Evolutionary conservation across 2,329 filamentous ascomycete genomes (phyloP), one percentile per base, ranked within the genome.

Genomic region (Geosmithia morbida): DNA sequence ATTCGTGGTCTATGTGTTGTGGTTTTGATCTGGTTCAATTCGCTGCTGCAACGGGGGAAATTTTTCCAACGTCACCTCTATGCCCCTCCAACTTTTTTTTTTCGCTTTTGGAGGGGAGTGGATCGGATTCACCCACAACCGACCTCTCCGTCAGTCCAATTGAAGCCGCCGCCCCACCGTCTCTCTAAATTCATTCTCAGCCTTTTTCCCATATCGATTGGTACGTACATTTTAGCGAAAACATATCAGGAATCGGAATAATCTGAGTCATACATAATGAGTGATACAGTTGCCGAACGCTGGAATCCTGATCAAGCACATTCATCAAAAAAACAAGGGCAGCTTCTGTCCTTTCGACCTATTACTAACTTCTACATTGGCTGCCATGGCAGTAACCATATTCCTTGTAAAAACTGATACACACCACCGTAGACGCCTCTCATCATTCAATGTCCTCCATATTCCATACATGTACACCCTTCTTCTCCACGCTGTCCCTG

Each of bases 391-490:
- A n/a, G 5, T 42, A 17, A 20, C 19, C 40, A 18, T 20, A n/a
- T 26, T 5, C 22, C 22, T 26, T 19, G 20, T 45, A 33, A 13
- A 16, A 22, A 46, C 40, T 26, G 33, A 14, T 43, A 14, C 41
- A 17, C 22, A n/a, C 10, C 26, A 2, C 48, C 17, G 14, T 40
- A n/a, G 22, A 49, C 43, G 30, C 20, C 42, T 48, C 29, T 47
- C 46, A 18, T 59, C 63, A 72, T 52, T 70, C 69, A 48, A 66
- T 63, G 52, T 70, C 68, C 50, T 73, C 71, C 61, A 73, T 63
- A 43, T 63, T 66, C 65, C 70, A 70, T 37, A 76, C 70, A 49
- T 61, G 67, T 2, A 70, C 69, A 8, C 74, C 74, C 45, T 64
- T 67, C 58, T 68, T 70, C 55, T 70, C 64, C 30, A 78, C 63